Evolutionary conservation across 2,329 filamentous ascomycete species (phyloP).

Genomic region (Scedosporium apiospermum): DNA sequence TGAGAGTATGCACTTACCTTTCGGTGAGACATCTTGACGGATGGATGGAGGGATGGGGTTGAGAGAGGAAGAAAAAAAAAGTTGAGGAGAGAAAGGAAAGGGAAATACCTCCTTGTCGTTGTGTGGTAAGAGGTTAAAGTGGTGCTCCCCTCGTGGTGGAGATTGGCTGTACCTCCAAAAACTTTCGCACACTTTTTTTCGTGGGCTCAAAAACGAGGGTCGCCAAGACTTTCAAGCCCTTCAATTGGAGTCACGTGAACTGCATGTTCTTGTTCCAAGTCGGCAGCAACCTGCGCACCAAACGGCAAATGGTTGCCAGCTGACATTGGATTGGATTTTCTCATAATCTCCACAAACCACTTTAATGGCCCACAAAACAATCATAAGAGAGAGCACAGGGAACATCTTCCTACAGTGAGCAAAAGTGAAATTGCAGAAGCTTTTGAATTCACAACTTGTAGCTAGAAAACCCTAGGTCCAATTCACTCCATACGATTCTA

Average conservation of each 20-base stretch:
- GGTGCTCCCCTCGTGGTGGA: not conserved
- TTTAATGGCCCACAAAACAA: too few relatives aligned
- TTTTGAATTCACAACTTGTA: not conserved
- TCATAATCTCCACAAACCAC: too few relatives aligned
- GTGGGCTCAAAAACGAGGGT: conserved; percentile 1
- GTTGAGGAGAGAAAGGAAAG: conserved; percentile 10
- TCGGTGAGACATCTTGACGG: conserved; percentile 12
- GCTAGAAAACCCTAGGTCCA: not conserved
- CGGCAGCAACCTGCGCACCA: not conserved
- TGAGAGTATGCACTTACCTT: conserved; percentile 7
- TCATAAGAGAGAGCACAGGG: too few relatives aligned
- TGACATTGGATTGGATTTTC: not conserved
- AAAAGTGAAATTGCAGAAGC: not conserved
- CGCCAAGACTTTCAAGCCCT: conserved; percentile 7
- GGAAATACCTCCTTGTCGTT: conserved; percentile 1
- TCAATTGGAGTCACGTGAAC: conserved; percentile 1
- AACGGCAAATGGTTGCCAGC: not conserved
- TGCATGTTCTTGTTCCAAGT: too few relatives aligned
- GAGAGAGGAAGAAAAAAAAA: conserved; percentile 12
- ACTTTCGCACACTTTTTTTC: conserved; percentile 6
- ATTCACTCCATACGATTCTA: not conserved
- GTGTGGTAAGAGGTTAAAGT: not conserved
- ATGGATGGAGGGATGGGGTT: not conserved
- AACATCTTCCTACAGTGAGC: too few relatives aligned
- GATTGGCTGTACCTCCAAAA: conserved; percentile 1